Percentiles rank a stretch among this genome's conserved stretches.
Conservation (phyloP, 108 stramenopile genomes). For the Skeletonema grethae region DNA sequence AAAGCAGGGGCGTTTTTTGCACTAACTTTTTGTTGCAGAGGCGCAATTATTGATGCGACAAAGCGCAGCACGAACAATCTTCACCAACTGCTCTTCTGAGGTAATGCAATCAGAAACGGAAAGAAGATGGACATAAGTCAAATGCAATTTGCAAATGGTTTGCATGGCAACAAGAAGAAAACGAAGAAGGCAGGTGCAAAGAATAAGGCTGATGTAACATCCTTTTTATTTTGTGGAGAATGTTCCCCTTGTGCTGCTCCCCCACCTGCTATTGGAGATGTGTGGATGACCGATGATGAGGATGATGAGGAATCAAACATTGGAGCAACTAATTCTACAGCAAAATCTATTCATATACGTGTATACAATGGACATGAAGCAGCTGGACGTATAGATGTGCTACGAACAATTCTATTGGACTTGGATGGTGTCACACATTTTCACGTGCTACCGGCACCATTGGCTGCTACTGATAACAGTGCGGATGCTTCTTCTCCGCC, state of each 20-base stretch:
- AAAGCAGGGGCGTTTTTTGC: too few relatives aligned
- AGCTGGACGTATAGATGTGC: conserved; percentile 4
- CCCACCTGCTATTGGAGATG: conserved; percentile 16
- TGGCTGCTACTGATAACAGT: neutral
- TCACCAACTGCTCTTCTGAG: too few relatives aligned
- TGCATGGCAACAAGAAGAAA: neutral
- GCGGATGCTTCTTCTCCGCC: conserved; percentile 3
- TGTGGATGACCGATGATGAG: conserved; percentile 4
- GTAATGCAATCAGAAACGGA: neutral
- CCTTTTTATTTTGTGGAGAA: conserved; percentile 38
- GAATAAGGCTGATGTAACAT: neutral
- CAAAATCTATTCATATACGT: neutral
- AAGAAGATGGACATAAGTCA: neutral
- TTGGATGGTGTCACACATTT: conserved; percentile 21
- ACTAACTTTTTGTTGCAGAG: too few relatives aligned
- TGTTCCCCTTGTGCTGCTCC: conserved; percentile 31
- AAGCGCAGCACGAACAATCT: too few relatives aligned
- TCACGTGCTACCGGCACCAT: neutral
- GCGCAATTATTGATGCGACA: too few relatives aligned
- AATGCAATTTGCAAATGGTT: neutral
- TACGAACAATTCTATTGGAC: conserved; percentile 19
- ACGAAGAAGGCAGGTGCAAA: neutral
- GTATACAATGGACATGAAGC: conserved; percentile 1
- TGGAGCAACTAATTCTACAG: neutral
- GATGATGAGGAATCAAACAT: conserved; percentile 9